A percentile compares a stretch with the other conserved stretches of the same genome.
phyloP scores from a whole-genome alignment of 192 early-diverging fungal genomes.

The Rhizoclosmatium globosum region DNA sequence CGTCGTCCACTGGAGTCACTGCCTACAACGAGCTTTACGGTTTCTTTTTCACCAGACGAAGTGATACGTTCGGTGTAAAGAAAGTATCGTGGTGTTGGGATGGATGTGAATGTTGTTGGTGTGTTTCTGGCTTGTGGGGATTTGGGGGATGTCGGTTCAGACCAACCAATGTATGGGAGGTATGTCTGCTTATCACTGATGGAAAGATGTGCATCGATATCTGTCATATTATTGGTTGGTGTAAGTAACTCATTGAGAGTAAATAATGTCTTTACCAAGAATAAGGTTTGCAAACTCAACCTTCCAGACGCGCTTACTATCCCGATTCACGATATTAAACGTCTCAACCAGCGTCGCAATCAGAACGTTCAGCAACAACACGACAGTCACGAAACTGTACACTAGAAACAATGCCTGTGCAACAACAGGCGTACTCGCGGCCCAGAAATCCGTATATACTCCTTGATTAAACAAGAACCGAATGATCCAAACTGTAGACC shows the following conservation, averaged over 20 bases:
- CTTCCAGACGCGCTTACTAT: constrained; percentile 29
- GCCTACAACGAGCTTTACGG: not conserved
- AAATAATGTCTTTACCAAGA: not conserved
- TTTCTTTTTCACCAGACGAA: not conserved
- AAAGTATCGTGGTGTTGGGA: constrained; percentile 12
- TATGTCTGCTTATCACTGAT: not conserved
- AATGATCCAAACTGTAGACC: constrained; percentile 16
- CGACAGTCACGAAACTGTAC: constrained; percentile 1
- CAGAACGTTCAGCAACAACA: constrained; percentile 33
- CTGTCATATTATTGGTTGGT: not conserved
- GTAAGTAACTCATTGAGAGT: not conserved
- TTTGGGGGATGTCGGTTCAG: not conserved
- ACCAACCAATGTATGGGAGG: constrained; percentile 10
- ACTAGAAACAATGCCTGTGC: constrained; percentile 23
- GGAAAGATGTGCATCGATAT: constrained; percentile 15
- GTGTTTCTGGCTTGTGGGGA: not conserved
- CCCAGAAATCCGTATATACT: constrained; percentile 27
- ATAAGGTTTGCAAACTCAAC: constrained; percentile 32
- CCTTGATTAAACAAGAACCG: constrained; percentile 26
- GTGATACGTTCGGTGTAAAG: constrained; percentile 14
- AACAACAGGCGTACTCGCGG: constrained; percentile 5
- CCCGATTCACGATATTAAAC: constrained; percentile 1
- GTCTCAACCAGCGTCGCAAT: constrained; percentile 37
- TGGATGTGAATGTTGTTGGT: not conserved
- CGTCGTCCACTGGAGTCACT: not conserved